Base-by-base conservation (phyloP, 345 rosid species). In the Acer campestre region DNA sequence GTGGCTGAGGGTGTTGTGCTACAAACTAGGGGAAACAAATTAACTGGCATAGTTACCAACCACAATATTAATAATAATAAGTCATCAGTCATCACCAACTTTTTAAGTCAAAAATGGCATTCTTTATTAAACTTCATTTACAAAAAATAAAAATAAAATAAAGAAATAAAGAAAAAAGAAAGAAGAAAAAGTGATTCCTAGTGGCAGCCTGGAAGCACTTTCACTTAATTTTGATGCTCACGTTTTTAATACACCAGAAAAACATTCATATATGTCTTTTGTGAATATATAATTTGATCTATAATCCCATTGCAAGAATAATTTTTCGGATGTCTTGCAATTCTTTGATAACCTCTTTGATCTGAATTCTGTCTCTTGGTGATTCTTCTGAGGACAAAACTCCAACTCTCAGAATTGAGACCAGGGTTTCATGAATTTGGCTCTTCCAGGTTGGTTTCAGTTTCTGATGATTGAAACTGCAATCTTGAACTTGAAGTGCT, bases 331-430 rank as follows among this genome's bases (percentile, higher is more conserved):
- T 42, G 44, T 22, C 20, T 22, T 74, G 77, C 74, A 80, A 61
- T 74, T 80, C 76, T 25, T 11, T 17, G 0, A 42, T 14, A 3
- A 58, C 72, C 20, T 73, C 79, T 67, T 59, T 61, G 65, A 62
- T 80, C 42, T 56, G 7, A 53, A 76, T 64, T 42, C 83, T 18
- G 11, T 80, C 79, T 14, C 79, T 10, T 0, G 82, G 78, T 18
- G 55, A 58, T 38, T 83, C 83, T 3, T 63, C 68, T 0, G 80
- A 79, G 75, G 77, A 79, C 55, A n/a, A n/a, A n/a, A n/a, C n/a
- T n/a, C n/a, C n/a, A 25, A 83, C 61, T 44, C 29, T 77, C 51
- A 83, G 12, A n/a, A 83, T 22, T 3, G 44, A 61, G 23, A 74
- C 51, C 46, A 76, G n/a, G n/a, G 7, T 46, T 6, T 83, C 83